Percentiles rank a stretch among this genome's conserved stretches.
These are phyloP conservation scores for Coniferiporia sulphurascens DNA, from an alignment of 1,284 basidiomycete species.

Conservation along the genomic window DNA sequence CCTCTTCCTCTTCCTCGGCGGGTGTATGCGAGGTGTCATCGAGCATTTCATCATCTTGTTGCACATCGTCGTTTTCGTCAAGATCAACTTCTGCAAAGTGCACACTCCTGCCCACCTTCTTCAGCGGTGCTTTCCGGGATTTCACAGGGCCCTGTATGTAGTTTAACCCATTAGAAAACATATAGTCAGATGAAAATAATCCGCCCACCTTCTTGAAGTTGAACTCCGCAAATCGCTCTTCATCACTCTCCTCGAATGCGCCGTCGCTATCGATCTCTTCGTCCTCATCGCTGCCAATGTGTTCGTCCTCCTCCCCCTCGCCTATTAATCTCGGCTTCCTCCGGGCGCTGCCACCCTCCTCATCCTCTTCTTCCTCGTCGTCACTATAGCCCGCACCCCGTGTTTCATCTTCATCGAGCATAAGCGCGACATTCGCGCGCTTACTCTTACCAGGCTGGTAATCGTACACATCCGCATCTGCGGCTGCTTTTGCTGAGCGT, in stretches of 20 bases:
- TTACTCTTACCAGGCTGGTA: constrained; percentile 20
- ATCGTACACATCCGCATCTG: constrained; percentile 22
- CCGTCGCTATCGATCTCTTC: constrained; percentile 78
- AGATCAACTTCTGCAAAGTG: constrained; percentile 56
- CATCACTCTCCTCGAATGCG: constrained; percentile 80
- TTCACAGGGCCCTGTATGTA: not conserved
- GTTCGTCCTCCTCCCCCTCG: constrained; percentile 52
- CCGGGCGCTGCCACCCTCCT: constrained; percentile 31
- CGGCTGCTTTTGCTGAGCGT: constrained; percentile 9
- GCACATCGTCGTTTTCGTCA: constrained; percentile 53
- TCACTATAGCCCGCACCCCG: constrained; percentile 34
- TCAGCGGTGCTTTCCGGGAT: constrained; percentile 12
- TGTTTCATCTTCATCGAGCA: constrained; percentile 55
- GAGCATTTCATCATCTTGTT: constrained; percentile 27
- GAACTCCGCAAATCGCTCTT: constrained; percentile 72
- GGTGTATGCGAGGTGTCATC: constrained; percentile 30
- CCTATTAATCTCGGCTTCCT: constrained; percentile 51
- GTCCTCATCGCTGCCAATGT: constrained; percentile 59
- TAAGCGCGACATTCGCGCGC: constrained; percentile 41
- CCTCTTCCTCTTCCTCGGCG: constrained; percentile 39
- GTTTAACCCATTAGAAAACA: not conserved
- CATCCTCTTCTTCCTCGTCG: constrained; percentile 31
- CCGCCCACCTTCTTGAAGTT: constrained; percentile 29
- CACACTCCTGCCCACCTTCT: constrained; percentile 27
- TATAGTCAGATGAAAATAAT: not conserved